Evolutionary conservation across 768 basidiomycete genomes (phyloP).

Genomic region (Pleurotus djamor): DNA sequence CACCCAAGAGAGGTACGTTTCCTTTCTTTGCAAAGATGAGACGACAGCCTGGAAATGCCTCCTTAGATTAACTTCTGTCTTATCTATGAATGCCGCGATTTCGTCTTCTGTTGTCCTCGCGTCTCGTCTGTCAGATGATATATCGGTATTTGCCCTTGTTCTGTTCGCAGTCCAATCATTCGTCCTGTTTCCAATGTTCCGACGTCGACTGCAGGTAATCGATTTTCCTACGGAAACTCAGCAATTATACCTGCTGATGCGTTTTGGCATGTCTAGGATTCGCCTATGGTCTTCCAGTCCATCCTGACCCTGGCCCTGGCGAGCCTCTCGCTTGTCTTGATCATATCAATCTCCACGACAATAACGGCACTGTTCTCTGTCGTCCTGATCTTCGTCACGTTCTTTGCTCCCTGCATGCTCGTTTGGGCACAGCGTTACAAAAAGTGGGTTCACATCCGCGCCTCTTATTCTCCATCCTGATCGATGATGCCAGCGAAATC

Average conservation of each 20-base stretch:
- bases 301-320: constrained; percentile 53
- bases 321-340: constrained; percentile 47
- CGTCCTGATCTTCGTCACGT: constrained; percentile 56
- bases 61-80: constrained; percentile 71
- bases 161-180: constrained; percentile 82
- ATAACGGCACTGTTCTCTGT: constrained; percentile 51
- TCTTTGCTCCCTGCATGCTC: constrained; percentile 70
- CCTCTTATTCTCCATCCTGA: constrained; percentile 9
- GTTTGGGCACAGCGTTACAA: constrained; percentile 89
- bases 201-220: constrained; percentile 67
- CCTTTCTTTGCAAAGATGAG: constrained; percentile 15
- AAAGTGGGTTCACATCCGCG: constrained; percentile 51
- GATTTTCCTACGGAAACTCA: constrained; percentile 10
- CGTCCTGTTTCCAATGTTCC: constrained; percentile 80
- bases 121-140: constrained; percentile 79
- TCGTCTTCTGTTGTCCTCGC: constrained; percentile 93
- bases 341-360: constrained; percentile 50
- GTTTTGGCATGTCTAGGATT: constrained; percentile 32
- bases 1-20: constrained; percentile 56
- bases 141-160: constrained; percentile 87
- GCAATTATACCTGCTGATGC: background rate
- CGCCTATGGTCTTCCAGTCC: constrained; percentile 42
- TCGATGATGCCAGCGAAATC: constrained; percentile 63
- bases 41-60: constrained; percentile 18
- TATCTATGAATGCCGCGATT: constrained; percentile 90